Evolutionary conservation across 495 filamentous ascomycete genomes (phyloP).

Genomic region (Rostrohypoxylon terebratum): DNA sequence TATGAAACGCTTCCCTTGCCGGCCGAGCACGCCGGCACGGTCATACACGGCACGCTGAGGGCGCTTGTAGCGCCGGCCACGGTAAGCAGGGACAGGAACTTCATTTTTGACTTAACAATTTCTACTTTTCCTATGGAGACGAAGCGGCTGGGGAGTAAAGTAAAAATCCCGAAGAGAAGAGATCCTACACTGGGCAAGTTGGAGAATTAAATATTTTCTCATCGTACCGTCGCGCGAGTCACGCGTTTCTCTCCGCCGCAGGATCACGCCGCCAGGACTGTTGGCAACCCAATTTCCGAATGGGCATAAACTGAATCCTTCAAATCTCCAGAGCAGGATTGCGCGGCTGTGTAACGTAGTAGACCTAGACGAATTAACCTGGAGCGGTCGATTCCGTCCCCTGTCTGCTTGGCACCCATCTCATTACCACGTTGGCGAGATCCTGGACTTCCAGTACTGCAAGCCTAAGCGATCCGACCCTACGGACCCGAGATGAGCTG

Average conservation of each 20-base stretch:
- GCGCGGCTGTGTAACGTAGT: constrained; percentile 34
- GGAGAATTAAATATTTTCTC: constrained; percentile 8
- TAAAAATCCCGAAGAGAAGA: neutral
- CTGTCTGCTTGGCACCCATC: constrained; percentile 32
- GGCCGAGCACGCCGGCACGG: constrained; percentile 46
- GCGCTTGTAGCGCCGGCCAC: constrained; percentile 18
- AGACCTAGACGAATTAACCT: constrained; percentile 16
- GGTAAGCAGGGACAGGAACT: constrained; percentile 23
- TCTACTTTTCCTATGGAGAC: constrained; percentile 1
- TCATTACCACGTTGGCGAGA: constrained; percentile 30
- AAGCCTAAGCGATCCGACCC: neutral
- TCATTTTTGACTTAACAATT: constrained; percentile 23
- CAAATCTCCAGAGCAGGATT: constrained; percentile 14
- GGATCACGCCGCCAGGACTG: constrained; percentile 6
- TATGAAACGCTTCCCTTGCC: constrained; percentile 47
- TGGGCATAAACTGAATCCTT: constrained; percentile 38
- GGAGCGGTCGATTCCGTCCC: constrained; percentile 16
- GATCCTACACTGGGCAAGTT: neutral
- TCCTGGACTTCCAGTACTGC: neutral
- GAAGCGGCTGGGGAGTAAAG: neutral
- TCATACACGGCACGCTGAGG: constrained; percentile 34
- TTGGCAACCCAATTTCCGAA: constrained; percentile 31
- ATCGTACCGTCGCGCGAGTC: neutral
- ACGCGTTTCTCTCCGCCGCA: constrained; percentile 16
- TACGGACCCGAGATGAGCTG: constrained; percentile 21